Base-by-base conservation (phyloP, 371 early-diverging fungal genomes). In the Circinella minor region DNA sequence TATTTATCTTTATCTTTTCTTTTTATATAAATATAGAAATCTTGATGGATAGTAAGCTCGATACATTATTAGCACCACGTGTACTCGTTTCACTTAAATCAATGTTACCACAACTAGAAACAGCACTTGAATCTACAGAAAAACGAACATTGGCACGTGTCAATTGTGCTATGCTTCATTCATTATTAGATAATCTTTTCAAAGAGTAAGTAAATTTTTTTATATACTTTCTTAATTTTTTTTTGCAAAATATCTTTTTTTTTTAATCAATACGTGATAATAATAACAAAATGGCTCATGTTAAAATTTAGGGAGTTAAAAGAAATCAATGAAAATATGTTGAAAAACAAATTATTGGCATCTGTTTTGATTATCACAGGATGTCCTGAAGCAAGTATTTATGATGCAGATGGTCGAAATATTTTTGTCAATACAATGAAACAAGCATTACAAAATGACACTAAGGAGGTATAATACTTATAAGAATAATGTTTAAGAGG, bases 51-150 rank as follows among this genome's bases (percentile, higher is more conserved):
- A 66, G 68, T 3, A 69, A 77, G 49, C 82, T 73, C 38, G 72
- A 81, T 38, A 55, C 51, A 10, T 75, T 71, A 0, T 71, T 84
- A 34, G 84, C 77, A 7, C 81, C 84, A 51, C 74, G 79, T 17
- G 77, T 82, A 36, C 73, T 86, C 10, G 69, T 85, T 1, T 82
- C 81, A 3, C 66, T 86, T 6, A 86, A 85, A 54, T 67, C 74
- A 9, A 71, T 77, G 36, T 73, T 84, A 55, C 79, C 77, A 37
- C 66, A 72, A 34, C 65, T 83, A n/a, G 84, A 84, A 48, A 17
- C 71, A 1, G 61, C 69, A 13, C 63, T 85, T 36, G 63, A 68
- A 3, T 17, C 70, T 4, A 69, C 72, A 4, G 69, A 81, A 36
- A 72, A 74, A 36, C 55, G 64, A 8, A 46, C 75, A 10, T 64